These are phyloP conservation scores for Talaromyces pinophilus DNA, from an alignment of 2,329 filamentous ascomycete species.

Conservation along the genomic window DNA sequence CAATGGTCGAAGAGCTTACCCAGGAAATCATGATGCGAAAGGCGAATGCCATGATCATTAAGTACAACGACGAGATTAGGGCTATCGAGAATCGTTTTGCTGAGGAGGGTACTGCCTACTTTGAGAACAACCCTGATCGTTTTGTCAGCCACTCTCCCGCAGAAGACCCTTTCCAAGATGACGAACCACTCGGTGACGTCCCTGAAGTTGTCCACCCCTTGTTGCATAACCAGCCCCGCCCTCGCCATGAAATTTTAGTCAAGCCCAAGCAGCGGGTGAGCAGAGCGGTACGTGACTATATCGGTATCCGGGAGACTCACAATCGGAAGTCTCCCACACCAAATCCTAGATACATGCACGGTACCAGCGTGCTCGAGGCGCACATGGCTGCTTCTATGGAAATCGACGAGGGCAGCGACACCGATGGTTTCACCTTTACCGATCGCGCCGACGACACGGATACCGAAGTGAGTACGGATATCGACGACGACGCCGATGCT, in stretches of 20 bases:
- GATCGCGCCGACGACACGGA: neutral
- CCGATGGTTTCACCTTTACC: neutral
- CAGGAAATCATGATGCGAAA: constrained; percentile 1
- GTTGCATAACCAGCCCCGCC: neutral
- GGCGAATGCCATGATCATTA: neutral
- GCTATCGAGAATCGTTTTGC: neutral
- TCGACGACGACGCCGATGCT: neutral
- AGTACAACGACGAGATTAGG: neutral
- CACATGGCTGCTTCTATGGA: neutral
- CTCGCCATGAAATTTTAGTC: neutral
- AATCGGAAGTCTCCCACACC: neutral
- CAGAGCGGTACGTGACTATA: neutral
- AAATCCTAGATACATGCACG: neutral
- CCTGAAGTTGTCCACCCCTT: neutral
- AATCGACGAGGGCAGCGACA: neutral
- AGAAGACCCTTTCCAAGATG: neutral
- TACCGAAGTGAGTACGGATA: neutral
- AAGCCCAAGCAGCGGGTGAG: neutral
- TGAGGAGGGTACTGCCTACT: neutral
- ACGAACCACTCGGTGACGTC: neutral
- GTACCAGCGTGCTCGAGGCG: neutral
- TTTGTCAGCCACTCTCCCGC: constrained; percentile 1
- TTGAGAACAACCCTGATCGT: neutral
- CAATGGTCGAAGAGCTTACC: neutral
- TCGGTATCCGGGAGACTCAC: neutral